Evolutionary conservation across 2,329 filamentous ascomycete genomes (phyloP).

Genomic region (Sarocladium kiliense): DNA sequence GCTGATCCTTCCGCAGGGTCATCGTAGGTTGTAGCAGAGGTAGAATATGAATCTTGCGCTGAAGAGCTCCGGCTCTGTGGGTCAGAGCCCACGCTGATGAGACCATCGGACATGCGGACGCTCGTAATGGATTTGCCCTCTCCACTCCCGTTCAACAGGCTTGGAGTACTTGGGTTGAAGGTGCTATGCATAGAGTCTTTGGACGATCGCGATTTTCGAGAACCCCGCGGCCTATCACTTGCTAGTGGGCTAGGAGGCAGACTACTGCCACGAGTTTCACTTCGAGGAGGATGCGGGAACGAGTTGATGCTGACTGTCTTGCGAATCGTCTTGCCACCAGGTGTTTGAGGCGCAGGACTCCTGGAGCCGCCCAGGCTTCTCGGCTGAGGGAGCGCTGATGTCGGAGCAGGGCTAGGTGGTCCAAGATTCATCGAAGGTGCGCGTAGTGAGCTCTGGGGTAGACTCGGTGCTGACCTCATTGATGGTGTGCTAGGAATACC

Average conservation of each 20-base stretch:
- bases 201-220: conserved; percentile 50
- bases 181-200: conserved; percentile 48
- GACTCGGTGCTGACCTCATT: conserved; percentile 37
- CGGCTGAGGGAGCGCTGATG: conserved; percentile 50
- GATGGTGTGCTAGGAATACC: conserved; percentile 32
- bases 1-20: conserved; percentile 58
- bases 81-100: conserved; percentile 74
- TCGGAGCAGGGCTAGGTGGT: conserved; percentile 44
- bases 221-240: conserved; percentile 40
- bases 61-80: conserved; percentile 89
- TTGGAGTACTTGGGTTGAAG: conserved; percentile 54
- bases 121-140: conserved; percentile 69
- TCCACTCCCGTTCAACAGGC: conserved; percentile 71
- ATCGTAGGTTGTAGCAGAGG: conserved; percentile 83
- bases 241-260: conserved; percentile 58
- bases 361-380: conserved; percentile 29
- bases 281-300: conserved; percentile 83
- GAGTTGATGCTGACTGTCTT: conserved; percentile 92
- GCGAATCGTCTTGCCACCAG: conserved; percentile 63
- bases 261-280: conserved; percentile 52
- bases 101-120: conserved; percentile 65
- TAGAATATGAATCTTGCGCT: conserved; percentile 86
- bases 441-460: conserved; percentile 52
- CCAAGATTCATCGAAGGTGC: conserved; percentile 50
- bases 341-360: conserved; percentile 27